A percentile compares a stretch with the other conserved stretches of the same genome.
Conservation (phyloP, 2,329 filamentous ascomycete genomes). For the Fusarium nygamai region DNA sequence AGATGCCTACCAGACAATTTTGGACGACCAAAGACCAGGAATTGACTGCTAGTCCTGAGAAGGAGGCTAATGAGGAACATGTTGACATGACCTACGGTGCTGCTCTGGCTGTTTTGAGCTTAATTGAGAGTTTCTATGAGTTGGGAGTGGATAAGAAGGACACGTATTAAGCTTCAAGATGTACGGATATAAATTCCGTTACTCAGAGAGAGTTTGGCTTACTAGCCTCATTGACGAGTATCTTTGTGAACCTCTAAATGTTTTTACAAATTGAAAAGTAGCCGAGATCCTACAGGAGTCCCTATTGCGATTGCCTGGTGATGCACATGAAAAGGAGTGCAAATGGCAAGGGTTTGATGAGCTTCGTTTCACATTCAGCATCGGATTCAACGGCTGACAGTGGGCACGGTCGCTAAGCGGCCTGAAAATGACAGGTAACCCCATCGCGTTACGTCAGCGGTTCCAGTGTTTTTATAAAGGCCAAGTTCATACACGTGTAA, state of each 20-base stretch:
- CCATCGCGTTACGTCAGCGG: background rate
- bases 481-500: background rate
- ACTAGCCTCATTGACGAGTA: too few relatives aligned
- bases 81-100: background rate
- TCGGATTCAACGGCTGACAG: background rate
- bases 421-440: background rate
- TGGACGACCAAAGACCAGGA: accelerated
- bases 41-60: background rate
- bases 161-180: background rate
- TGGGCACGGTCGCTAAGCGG: background rate
- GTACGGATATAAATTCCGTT: too few relatives aligned
- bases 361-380: background rate
- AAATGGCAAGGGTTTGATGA: background rate
- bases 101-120: background rate
- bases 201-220: too few relatives aligned
- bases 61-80: accelerated
- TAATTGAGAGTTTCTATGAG: background rate
- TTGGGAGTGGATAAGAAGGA: background rate
- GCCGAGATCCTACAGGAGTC: background rate
- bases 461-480: background rate
- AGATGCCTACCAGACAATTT: background rate
- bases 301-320: background rate
- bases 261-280: background rate
- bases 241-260: too few relatives aligned
- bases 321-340: background rate